These are phyloP conservation scores for Fusarium humuli DNA, from an alignment of 2,329 filamentous ascomycete species.

Conservation along the genomic window DNA sequence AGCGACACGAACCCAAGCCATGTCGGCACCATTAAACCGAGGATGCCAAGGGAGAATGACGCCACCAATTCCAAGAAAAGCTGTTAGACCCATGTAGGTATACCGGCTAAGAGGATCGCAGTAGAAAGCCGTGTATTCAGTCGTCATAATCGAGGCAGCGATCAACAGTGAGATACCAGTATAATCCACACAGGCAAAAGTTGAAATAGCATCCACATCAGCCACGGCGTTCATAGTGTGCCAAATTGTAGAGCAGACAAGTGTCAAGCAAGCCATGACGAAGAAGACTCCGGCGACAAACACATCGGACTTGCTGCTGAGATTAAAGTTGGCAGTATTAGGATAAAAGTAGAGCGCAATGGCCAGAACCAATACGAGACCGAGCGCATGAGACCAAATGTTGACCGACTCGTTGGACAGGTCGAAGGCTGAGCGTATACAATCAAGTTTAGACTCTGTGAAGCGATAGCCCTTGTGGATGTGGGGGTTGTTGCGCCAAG, in stretches of 20 bases:
- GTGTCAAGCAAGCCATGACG: constrained; percentile 92
- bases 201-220: constrained; percentile 87
- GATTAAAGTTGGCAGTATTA: constrained; percentile 83
- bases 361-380: constrained; percentile 86
- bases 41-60: constrained; percentile 97
- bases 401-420: constrained; percentile 96
- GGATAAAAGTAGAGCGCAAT: constrained; percentile 98
- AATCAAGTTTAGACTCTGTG: constrained; percentile 89
- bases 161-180: constrained; percentile 96
- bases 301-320: constrained; percentile 88
- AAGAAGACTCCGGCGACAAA: constrained; percentile 95
- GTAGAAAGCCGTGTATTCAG: constrained; percentile 98
- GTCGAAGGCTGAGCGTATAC: constrained; percentile 83
- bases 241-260: constrained; percentile 96
- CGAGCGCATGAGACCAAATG: constrained; percentile 96
- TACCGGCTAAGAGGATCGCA: constrained; percentile 91
- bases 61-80: constrained; percentile 83
- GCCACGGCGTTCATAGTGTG: constrained; percentile 99
- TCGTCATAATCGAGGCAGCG: constrained; percentile 96
- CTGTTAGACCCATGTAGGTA: constrained; percentile 86
- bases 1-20: constrained; percentile 90
- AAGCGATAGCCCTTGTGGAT: constrained; percentile 94
- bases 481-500: constrained; percentile 95
- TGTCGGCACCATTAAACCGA: constrained; percentile 89
- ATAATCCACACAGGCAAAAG: constrained; percentile 98